phyloP scores from a whole-genome alignment of 768 basidiomycete species.

The Lactarius quietus region DNA sequence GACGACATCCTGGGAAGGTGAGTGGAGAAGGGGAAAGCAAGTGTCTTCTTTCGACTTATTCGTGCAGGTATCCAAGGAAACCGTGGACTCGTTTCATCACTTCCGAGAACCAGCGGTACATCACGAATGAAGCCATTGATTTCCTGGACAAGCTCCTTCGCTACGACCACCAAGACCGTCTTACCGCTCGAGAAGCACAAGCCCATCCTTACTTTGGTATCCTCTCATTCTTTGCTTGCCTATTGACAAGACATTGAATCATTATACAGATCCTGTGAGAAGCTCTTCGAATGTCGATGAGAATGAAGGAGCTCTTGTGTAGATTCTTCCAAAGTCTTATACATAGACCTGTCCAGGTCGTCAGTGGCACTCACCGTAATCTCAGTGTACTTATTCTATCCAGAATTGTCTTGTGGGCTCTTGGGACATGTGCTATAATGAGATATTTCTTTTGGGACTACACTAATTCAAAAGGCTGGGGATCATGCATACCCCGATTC shows the following conservation, averaged over 20 bases:
- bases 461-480: not conserved
- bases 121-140: slow-evolving; percentile 96
- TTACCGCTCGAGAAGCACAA: slow-evolving; percentile 93
- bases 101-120: slow-evolving; percentile 92
- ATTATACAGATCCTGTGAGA: slow-evolving; percentile 62
- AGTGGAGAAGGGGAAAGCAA: slow-evolving; percentile 23
- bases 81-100: slow-evolving; percentile 96
- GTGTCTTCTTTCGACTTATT: slow-evolving; percentile 14
- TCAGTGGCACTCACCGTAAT: slow-evolving; percentile 23
- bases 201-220: slow-evolving; percentile 89
- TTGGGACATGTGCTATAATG: slow-evolving; percentile 21
- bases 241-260: slow-evolving; percentile 24
- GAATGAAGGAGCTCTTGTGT: slow-evolving; percentile 53
- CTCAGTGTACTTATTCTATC: slow-evolving; percentile 25
- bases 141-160: slow-evolving; percentile 92
- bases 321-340: slow-evolving; percentile 19
- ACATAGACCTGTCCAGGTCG: slow-evolving; percentile 17
- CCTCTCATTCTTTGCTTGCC: slow-evolving; percentile 25
- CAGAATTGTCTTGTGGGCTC: slow-evolving; percentile 20
- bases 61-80: slow-evolving; percentile 78
- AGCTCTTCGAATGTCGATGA: slow-evolving; percentile 53
- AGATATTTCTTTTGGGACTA: slow-evolving; percentile 12
- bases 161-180: slow-evolving; percentile 95
- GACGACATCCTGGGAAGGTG: slow-evolving; percentile 90
- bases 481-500: not conserved